These are phyloP conservation scores for Amoebophrya sp. DNA, from an alignment of 169 alveolate genomes.

Conservation along the genomic window DNA sequence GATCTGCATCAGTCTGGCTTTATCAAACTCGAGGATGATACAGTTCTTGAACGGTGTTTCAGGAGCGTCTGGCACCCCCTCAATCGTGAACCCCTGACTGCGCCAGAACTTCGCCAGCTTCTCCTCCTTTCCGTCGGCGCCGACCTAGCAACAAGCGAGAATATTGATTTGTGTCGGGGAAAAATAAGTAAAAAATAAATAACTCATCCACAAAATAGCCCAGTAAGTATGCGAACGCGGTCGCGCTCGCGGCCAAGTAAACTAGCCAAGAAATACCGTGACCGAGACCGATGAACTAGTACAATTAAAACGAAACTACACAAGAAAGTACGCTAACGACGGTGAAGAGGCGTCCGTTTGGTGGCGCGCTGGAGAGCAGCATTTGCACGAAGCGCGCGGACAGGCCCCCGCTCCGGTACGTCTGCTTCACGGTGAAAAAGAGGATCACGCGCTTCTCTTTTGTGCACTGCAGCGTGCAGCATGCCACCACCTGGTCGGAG, in stretches of 20 bases:
- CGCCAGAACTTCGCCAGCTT: neutral
- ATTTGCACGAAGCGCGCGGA: neutral
- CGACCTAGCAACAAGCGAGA: neutral
- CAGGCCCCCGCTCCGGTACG: neutral
- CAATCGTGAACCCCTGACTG: neutral
- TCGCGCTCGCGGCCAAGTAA: neutral
- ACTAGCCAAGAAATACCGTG: neutral
- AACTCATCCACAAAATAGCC: too few relatives aligned
- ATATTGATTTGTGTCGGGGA: neutral
- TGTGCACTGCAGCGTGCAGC: neutral
- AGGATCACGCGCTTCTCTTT: neutral
- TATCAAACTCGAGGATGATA: neutral
- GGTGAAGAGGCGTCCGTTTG: neutral
- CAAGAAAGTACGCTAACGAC: neutral
- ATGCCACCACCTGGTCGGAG: neutral
- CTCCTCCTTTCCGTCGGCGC: neutral
- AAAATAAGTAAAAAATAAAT: neutral
- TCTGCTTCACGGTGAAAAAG: neutral
- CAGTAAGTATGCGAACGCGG: too few relatives aligned
- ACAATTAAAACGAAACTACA: too few relatives aligned
- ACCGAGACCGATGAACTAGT: neutral
- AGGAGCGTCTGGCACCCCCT: neutral
- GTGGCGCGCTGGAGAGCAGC: too few relatives aligned
- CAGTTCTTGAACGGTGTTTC: neutral
- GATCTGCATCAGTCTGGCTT: neutral